Conservation (phyloP, 768 basidiomycete species). For the Tylopilus felleus region DNA sequence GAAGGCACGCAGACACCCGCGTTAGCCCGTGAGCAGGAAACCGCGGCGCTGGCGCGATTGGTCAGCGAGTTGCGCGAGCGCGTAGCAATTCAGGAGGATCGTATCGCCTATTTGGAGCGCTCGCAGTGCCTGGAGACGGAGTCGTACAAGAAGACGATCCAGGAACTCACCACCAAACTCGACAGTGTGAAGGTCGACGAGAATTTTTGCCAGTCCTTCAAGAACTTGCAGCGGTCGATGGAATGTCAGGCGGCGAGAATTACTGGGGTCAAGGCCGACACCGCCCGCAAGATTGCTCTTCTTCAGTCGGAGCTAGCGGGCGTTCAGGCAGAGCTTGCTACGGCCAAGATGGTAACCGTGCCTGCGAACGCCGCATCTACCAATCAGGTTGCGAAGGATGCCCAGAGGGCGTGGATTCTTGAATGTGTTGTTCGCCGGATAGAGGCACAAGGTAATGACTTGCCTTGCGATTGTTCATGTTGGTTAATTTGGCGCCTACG, state of each 20-base stretch:
- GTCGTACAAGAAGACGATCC: conserved; percentile 1
- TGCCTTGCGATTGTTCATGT: background rate
- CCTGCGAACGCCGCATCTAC: background rate
- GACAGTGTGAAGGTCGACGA: conserved; percentile 2
- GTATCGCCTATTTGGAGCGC: conserved; percentile 6
- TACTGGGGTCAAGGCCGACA: conserved; percentile 14
- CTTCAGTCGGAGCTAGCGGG: conserved; percentile 13
- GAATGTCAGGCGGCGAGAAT: conserved; percentile 17
- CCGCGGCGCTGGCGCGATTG: conserved; percentile 5
- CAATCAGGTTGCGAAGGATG: conserved; percentile 7
- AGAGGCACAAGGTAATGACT: conserved; percentile 5
- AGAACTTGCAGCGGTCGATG: background rate
- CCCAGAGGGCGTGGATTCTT: background rate
- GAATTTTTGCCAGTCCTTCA: conserved; percentile 3
- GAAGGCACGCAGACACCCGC: conserved; percentile 3
- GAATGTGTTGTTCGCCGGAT: background rate
- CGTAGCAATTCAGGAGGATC: conserved; percentile 13
- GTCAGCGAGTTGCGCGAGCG: conserved; percentile 7
- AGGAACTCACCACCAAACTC: conserved; percentile 14
- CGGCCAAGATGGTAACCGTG: conserved; percentile 2
- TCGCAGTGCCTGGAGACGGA: conserved; percentile 6
- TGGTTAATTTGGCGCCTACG: background rate
- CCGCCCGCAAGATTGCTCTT: conserved; percentile 15
- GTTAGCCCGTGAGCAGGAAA: background rate
- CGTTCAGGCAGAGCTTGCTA: conserved; percentile 7